Conservation (phyloP, 192 early-diverging fungal genomes). For the Pilobolus umbonatus region DNA sequence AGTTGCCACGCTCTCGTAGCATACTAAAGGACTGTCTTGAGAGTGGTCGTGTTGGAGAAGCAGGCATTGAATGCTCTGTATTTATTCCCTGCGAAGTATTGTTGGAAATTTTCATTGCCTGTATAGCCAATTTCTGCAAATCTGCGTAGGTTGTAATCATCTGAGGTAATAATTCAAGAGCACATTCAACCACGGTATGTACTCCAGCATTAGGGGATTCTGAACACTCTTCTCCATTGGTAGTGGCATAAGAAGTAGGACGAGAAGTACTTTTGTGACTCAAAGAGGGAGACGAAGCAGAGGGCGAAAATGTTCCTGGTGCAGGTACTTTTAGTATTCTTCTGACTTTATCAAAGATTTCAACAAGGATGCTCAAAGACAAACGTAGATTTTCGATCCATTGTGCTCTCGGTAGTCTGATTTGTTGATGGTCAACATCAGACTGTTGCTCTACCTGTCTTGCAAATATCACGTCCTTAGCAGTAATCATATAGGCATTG, state of each 20-base stretch:
- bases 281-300: constrained; percentile 16
- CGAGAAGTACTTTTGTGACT: constrained; percentile 9
- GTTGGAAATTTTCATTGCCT: constrained; percentile 15
- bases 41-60: not conserved
- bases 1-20: constrained; percentile 23
- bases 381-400: constrained; percentile 42
- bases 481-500: constrained; percentile 33
- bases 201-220: constrained; percentile 18
- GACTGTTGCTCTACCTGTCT: constrained; percentile 10
- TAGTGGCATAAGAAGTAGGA: constrained; percentile 14
- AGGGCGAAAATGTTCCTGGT: constrained; percentile 15
- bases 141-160: constrained; percentile 30
- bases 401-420: constrained; percentile 25
- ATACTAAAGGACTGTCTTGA: constrained; percentile 21
- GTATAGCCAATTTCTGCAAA: constrained; percentile 17
- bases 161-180: constrained; percentile 23
- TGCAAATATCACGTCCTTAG: constrained; percentile 34
- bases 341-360: constrained; percentile 35
- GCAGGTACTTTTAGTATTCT: constrained; percentile 18
- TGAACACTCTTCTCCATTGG: constrained; percentile 9
- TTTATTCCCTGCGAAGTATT: not conserved
- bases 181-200: constrained; percentile 9
- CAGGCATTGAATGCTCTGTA: not conserved
- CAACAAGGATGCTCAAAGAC: constrained; percentile 33
- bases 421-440: constrained; percentile 15